Evolutionary conservation across 1,139 yeast genomes (phyloP), one percentile per base, ranked within the genome.

Genomic region (Taphrina communis): DNA sequence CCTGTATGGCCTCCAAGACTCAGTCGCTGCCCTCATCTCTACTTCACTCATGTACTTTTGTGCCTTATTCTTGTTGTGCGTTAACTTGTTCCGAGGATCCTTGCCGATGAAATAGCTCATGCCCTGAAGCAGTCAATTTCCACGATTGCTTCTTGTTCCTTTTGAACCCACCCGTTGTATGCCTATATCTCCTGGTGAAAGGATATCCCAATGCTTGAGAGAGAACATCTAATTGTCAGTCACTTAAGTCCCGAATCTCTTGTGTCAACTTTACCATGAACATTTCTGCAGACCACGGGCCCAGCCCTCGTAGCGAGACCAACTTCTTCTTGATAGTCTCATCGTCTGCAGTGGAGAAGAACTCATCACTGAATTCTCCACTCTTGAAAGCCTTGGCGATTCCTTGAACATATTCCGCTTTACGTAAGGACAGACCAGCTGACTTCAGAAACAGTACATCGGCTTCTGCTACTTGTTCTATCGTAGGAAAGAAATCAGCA

Each of bases 261-360:
- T 25, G 31, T 25, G 31, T 36, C 59, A 36, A 36, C 6, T 35
- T 19, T 31, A 58, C 62, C 62, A 89, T 79, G 78, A 91, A 92
- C 97, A 92, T 92, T 70, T 88, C 89, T 0, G 96, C 95, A 9
- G 93, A 86, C 98, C 98, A 92, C 0, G 86, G 84, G 0, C 97
- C 97, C 44, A 92, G 84, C 0, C 97, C 97, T 75, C 90, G 89
- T 69, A 91, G 80, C 53, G 80, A 77, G 0, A 86, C 85, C 68
- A 91, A 77, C 69, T 83, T 85, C 31, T 83, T 84, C 0, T 85
- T 80, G 2, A 90, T 80, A 42, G 82, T 88, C n/a, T 81, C 82
- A 65, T 82, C 80, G 8, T 76, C 66, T 35, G 78, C 75, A 0
- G 71, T 62, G 1, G 70, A 69, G 68, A 84, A 78, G 31, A 56